Evolutionary conservation across 2,329 filamentous ascomycete genomes (phyloP), one percentile per base, ranked within the genome.

Genomic region (Bipolaris bicolor): DNA sequence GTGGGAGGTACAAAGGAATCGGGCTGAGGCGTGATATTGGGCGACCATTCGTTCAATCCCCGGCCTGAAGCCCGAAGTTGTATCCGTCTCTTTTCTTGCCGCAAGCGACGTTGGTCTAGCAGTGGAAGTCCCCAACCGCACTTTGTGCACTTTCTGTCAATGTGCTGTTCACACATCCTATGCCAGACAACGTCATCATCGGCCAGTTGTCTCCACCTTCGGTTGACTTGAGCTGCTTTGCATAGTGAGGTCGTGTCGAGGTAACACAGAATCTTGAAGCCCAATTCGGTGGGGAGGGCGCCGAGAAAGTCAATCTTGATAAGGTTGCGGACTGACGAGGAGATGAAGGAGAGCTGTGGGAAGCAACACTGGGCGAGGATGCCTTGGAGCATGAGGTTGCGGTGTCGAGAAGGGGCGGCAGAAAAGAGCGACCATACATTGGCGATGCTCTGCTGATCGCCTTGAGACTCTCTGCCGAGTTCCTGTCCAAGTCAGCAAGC

Each of bases 391-490:
- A 99, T 98, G 58, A 99, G 84, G 62, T 96, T 94, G 66, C 95
- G 89, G 72, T 98, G 94, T 74, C 96, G 97, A 9, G 92, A 86
- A 0, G 95, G 95, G 0, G 95, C 93, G 37, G 95, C 95, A 0
- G 94, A 98, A 81, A 99, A 99, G 46, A 98, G 83, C 0, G 94
- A 96, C 95, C 95, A 99, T 54, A 98, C 93, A 71, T 97, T 94
- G 33, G 93, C 92, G 69, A 99, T 97, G 71, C 91, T 93, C 78
- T 97, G 92, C 78, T 97, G 92, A 75, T 99, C 95, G 63, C 86
- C 88, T 61, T 90, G 86, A 5, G 92, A 89, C 33, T 97, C 84
- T 45, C 85, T 88, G 67, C 94, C 90, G 50, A 98, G 86, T 76
- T 95, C 90, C 88, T 93, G 61, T 48, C 46, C 11, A 20, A 33